Base-by-base conservation (phyloP, 2,329 filamentous ascomycete genomes). In the Beauveria asiatica region DNA sequence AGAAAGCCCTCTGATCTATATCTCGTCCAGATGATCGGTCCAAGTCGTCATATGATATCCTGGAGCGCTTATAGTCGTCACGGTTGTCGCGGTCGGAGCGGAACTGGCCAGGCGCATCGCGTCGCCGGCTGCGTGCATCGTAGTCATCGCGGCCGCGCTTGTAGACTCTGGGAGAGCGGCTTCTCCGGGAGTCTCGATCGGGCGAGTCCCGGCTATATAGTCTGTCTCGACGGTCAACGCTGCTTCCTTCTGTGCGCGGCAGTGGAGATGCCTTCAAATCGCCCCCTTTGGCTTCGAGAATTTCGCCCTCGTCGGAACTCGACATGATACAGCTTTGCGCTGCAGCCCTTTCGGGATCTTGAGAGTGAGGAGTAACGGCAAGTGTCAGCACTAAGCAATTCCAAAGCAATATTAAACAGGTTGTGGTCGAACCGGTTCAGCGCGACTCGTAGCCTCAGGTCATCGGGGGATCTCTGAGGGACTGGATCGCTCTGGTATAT, bases 191-290 rank as follows among this genome's bases (percentile, higher is more conserved):
- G 75, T 75, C 70, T 49, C 82, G 81, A 67, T 83, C 83, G 64
- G 83, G 84, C 70, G 83, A 82, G 67, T 76, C 71, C 80, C 79
- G 83, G 73, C 76, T 80, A 76, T 82, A 84, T 77, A 76, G 82
- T 92, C 91, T 96, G 89, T 88, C 83, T 82, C 81, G 85, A 84
- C 88, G 89, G 90, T 96, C 89, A 96, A 96, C 87, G 84, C 83
- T 86, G 84, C 79, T 86, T 87, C 85, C 83, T 83, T 86, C 84
- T 82, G 83, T 77, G 75, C 82, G 82, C 81, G 82, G 80, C 82
- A 86, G 84, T 86, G 88, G 87, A 90, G 88, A 89, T 94, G 90
- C 90, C 90, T 94, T 94, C 75, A 76, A 77, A 69, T 78, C 72
- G 71, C 73, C 73, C 80, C 80, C 82, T 76, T 82, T 81, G 77